Percentiles rank a stretch among this genome's conserved stretches.
Evolutionary conservation across 2,329 filamentous ascomycete genomes (phyloP).

Genomic region (Dothideomycetes sp.): DNA sequence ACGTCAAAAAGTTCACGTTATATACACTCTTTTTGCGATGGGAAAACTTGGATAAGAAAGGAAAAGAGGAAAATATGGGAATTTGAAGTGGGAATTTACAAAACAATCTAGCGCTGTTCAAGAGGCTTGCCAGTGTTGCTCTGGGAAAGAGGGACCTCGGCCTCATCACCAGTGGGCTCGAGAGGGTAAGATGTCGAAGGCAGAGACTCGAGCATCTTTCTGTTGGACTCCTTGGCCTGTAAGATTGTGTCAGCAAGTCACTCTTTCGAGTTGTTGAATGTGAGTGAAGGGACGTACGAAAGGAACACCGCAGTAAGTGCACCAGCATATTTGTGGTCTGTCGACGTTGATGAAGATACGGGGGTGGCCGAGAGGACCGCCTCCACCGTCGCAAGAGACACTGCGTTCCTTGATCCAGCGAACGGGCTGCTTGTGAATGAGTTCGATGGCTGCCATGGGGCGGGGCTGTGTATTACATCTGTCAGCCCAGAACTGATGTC

Average conservation of each 20-base stretch:
- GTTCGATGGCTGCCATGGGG: constrained; percentile 80
- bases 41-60: not conserved
- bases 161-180: constrained; percentile 48
- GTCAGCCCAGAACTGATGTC: constrained; percentile 20
- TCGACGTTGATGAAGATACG: constrained; percentile 96
- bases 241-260: not conserved
- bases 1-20: too few relatives aligned
- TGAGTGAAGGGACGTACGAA: constrained; percentile 55
- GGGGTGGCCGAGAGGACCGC: constrained; percentile 82
- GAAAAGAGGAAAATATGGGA: not conserved
- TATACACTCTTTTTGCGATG: constrained; percentile 9
- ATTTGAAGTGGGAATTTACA: not conserved
- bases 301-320: constrained; percentile 87
- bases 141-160: constrained; percentile 49
- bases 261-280: not conserved
- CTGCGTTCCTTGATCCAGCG: constrained; percentile 76
- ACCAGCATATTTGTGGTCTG: constrained; percentile 85
- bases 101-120: constrained; percentile 47
- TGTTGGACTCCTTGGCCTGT: constrained; percentile 84
- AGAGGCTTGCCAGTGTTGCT: constrained; percentile 49
- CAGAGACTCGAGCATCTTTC: constrained; percentile 72
- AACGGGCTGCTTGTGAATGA: constrained; percentile 93
- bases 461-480: constrained; percentile 54
- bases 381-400: constrained; percentile 86
- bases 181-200: constrained; percentile 70